Conservation (phyloP, 306 rosid genomes). For the Prosopis cineraria region DNA sequence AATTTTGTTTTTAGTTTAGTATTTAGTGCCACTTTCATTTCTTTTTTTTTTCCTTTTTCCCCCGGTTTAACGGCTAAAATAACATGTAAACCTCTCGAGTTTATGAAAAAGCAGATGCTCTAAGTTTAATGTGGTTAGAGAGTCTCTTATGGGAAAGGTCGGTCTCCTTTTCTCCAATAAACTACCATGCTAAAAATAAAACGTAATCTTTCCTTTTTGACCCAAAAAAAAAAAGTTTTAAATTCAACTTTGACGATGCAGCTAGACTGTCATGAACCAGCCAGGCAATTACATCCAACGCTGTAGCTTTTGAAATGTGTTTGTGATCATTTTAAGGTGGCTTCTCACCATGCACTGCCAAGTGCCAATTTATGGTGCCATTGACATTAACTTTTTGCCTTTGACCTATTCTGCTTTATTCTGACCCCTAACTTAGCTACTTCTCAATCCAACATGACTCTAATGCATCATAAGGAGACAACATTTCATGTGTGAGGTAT, state of each 20-base stretch:
- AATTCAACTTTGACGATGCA: not conserved
- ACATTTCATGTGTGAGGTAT: not conserved
- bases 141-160: not conserved
- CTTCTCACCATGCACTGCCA: slow-evolving; percentile 2
- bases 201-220: no score
- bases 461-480: not conserved
- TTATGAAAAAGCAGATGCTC: no score
- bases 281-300: not conserved
- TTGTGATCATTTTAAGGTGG: not conserved
- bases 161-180: not conserved
- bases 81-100: not conserved
- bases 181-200: not conserved
- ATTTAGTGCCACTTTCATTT: not conserved
- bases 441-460: not conserved
- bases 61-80: not conserved
- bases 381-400: not conserved
- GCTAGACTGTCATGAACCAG: not conserved
- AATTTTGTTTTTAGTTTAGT: not conserved
- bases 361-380: not conserved
- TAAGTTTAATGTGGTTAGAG: not conserved
- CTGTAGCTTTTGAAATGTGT: not conserved
- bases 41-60: not conserved
- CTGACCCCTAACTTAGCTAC: not conserved
- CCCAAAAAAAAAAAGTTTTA: not conserved
- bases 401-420: not conserved